These are phyloP conservation scores for Microthlaspi erraticum DNA, from an alignment of 345 rosid species.

Conservation along the genomic window DNA sequence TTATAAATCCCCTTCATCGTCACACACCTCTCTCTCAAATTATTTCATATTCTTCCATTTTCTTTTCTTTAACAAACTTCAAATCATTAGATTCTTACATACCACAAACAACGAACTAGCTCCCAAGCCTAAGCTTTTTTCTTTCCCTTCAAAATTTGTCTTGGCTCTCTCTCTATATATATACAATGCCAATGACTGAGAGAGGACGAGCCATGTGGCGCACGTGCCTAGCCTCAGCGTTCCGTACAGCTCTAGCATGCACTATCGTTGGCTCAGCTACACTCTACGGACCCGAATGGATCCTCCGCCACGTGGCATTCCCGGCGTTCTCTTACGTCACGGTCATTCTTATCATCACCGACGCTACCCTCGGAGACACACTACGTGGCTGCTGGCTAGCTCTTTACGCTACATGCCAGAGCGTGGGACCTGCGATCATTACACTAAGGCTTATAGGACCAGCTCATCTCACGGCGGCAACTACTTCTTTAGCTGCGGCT, in stretches of 20 bases:
- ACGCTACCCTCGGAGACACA: slow-evolving; percentile 80
- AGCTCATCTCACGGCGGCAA: slow-evolving; percentile 53
- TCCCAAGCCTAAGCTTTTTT: slow-evolving; percentile 43
- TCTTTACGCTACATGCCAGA: slow-evolving; percentile 72
- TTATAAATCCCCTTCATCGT: slow-evolving; percentile 43
- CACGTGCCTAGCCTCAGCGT: slow-evolving; percentile 67
- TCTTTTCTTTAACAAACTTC: slow-evolving; percentile 24
- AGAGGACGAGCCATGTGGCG: slow-evolving; percentile 66
- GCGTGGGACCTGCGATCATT: slow-evolving; percentile 67
- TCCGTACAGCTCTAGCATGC: slow-evolving; percentile 82
- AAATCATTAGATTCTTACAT: slow-evolving; percentile 41
- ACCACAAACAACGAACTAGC: slow-evolving; percentile 43
- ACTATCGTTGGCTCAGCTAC: slow-evolving; percentile 65
- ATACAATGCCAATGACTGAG: slow-evolving; percentile 44
- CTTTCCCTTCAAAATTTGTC: neutral
- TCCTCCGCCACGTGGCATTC: slow-evolving; percentile 56
- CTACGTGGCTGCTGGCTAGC: slow-evolving; percentile 76
- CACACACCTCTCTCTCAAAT: slow-evolving; percentile 43
- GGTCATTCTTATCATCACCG: slow-evolving; percentile 62
- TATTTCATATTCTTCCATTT: slow-evolving; percentile 42
- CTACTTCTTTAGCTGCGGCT: slow-evolving; percentile 65
- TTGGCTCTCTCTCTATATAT: slow-evolving; percentile 18
- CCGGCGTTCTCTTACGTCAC: slow-evolving; percentile 88
- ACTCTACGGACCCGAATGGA: slow-evolving; percentile 64
- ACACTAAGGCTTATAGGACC: slow-evolving; percentile 75